Evolutionary conservation across 805 yeast genomes (phyloP).

Genomic region (Metschnikowia vanudenii): DNA sequence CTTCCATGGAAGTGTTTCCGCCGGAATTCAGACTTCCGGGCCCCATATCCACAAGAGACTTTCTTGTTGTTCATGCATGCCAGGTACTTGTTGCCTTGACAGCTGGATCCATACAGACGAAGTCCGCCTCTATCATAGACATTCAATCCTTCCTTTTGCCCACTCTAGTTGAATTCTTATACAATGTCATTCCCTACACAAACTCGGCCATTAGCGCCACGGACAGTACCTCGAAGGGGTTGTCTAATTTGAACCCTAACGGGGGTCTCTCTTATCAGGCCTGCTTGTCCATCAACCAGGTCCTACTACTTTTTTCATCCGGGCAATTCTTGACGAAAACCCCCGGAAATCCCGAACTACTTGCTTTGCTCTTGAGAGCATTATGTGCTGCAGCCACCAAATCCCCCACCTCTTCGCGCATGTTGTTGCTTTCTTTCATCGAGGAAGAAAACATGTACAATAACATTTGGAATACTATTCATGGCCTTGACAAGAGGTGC

Average conservation of each 20-base stretch:
- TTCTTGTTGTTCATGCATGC: slow-evolving; percentile 53
- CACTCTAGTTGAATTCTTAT: slow-evolving; percentile 56
- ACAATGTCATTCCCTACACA: slow-evolving; percentile 52
- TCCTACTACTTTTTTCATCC: slow-evolving; percentile 39
- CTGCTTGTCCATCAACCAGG: slow-evolving; percentile 44
- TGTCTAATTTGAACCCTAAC: slow-evolving; percentile 32
- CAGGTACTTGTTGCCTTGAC: slow-evolving; percentile 18
- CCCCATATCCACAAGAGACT: slow-evolving; percentile 61
- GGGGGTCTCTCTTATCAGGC: slow-evolving; percentile 54
- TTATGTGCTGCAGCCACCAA: slow-evolving; percentile 53
- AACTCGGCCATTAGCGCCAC: slow-evolving; percentile 14
- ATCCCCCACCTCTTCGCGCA: slow-evolving; percentile 50
- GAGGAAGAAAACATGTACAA: slow-evolving; percentile 41
- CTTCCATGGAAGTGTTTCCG: slow-evolving; percentile 53
- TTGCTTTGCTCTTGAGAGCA: slow-evolving; percentile 59
- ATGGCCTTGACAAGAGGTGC: slow-evolving; percentile 25
- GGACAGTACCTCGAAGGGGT: slow-evolving; percentile 23
- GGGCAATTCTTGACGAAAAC: slow-evolving; percentile 35
- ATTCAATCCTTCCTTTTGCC: slow-evolving; percentile 37
- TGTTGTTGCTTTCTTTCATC: slow-evolving; percentile 50
- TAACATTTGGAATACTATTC: slow-evolving; percentile 34
- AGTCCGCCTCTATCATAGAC: slow-evolving; percentile 18
- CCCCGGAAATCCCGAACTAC: slow-evolving; percentile 49
- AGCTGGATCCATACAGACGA: slow-evolving; percentile 25
- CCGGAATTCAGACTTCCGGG: slow-evolving; percentile 44